These are phyloP conservation scores for Globisporangium parvum DNA, from an alignment of 352 stramenopile species.

Conservation along the genomic window DNA sequence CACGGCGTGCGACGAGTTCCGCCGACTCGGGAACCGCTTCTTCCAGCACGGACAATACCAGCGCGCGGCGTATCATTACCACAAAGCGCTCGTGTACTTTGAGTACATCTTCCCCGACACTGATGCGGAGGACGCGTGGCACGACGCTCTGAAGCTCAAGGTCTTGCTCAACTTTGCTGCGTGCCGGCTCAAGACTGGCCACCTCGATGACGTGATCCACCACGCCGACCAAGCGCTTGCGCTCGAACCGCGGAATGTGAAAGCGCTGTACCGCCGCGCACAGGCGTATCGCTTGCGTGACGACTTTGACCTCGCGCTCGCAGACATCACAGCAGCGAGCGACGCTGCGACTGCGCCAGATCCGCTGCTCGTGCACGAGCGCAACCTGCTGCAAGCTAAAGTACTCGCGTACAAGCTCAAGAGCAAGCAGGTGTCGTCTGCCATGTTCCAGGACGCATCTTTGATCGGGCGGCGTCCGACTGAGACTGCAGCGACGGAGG, in stretches of 20 bases:
- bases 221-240: slow-evolving; percentile 51
- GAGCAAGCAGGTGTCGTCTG: slow-evolving; percentile 55
- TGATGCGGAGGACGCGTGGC: slow-evolving; percentile 36
- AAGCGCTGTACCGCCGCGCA: slow-evolving; percentile 64
- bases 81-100: slow-evolving; percentile 81
- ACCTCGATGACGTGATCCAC: slow-evolving; percentile 68
- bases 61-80: slow-evolving; percentile 73
- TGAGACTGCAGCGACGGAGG: no score
- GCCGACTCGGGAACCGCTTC: slow-evolving; percentile 63
- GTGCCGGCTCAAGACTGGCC: slow-evolving; percentile 64
- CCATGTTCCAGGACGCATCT: slow-evolving; percentile 48
- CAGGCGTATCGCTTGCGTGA: slow-evolving; percentile 60
- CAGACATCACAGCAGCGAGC: slow-evolving; percentile 41
- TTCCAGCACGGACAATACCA: slow-evolving; percentile 79
- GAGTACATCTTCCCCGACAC: slow-evolving; percentile 82
- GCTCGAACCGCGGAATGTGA: slow-evolving; percentile 47
- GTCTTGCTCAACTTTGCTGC: slow-evolving; percentile 73
- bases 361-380: slow-evolving; percentile 45
- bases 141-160: slow-evolving; percentile 48
- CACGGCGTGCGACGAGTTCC: slow-evolving; percentile 57
- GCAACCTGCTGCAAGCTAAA: slow-evolving; percentile 52
- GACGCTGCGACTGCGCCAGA: slow-evolving; percentile 17
- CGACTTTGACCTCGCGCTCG: slow-evolving; percentile 52
- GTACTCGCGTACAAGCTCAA: slow-evolving; percentile 65
- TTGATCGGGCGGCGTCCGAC: no score